Percentiles rank a stretch among this genome's conserved stretches.
Conservation (phyloP, 2,329 filamentous ascomycete genomes). For the Parascedosporium putredinis region DNA sequence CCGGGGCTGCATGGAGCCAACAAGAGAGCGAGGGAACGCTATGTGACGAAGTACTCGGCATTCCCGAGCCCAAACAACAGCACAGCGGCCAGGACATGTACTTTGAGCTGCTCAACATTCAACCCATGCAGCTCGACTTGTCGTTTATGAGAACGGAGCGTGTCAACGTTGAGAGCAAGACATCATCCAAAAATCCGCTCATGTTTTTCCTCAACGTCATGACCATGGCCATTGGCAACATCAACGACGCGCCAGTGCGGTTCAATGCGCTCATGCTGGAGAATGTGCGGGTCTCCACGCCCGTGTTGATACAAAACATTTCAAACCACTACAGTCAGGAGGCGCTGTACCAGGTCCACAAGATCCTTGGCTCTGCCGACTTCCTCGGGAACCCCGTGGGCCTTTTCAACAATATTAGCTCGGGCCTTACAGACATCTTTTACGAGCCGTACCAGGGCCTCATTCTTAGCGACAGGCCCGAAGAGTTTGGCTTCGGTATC, state of each 20-base stretch:
- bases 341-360: slow-evolving; percentile 89
- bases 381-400: slow-evolving; percentile 97
- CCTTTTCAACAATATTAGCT: slow-evolving; percentile 96
- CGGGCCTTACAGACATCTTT: slow-evolving; percentile 94
- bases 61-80: slow-evolving; percentile 81
- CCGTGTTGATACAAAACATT: slow-evolving; percentile 74
- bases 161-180: slow-evolving; percentile 91
- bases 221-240: slow-evolving; percentile 98
- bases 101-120: slow-evolving; percentile 92
- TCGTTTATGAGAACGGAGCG: slow-evolving; percentile 96
- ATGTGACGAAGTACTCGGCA: slow-evolving; percentile 80
- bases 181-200: slow-evolving; percentile 79
- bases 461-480: slow-evolving; percentile 89
- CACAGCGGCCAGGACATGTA: slow-evolving; percentile 89
- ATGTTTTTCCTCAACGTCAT: slow-evolving; percentile 99
- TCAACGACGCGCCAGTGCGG: slow-evolving; percentile 92
- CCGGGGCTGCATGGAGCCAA: slow-evolving; percentile 76
- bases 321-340: slow-evolving; percentile 96
- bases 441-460: slow-evolving; percentile 98
- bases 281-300: slow-evolving; percentile 84
- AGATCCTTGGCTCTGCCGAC: slow-evolving; percentile 92
- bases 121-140: slow-evolving; percentile 95
- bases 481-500: slow-evolving; percentile 89
- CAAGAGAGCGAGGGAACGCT: slow-evolving; percentile 61
- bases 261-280: slow-evolving; percentile 91